Percentiles rank a stretch among this genome's conserved stretches.
Evolutionary conservation across 2,329 filamentous ascomycete genomes (phyloP).

Genomic region (Coniella vitis): DNA sequence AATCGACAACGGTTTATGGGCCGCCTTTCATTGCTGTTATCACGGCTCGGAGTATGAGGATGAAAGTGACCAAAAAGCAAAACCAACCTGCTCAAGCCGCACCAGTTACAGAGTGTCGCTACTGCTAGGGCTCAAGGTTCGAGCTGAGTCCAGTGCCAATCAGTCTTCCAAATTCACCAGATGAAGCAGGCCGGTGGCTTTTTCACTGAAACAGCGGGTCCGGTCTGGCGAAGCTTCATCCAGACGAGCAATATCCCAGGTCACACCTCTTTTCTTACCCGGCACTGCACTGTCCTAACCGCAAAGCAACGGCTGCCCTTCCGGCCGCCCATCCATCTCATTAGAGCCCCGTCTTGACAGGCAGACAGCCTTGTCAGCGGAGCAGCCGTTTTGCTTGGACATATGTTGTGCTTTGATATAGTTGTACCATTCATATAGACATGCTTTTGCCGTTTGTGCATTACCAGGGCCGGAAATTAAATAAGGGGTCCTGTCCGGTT

Average conservation of each 20-base stretch:
- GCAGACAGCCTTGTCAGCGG: no score
- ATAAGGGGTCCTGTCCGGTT: background rate
- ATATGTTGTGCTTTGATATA: background rate
- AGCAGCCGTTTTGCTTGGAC: background rate
- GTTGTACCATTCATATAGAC: background rate
- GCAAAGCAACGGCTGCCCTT: no score
- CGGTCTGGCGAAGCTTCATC: background rate
- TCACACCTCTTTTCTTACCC: background rate
- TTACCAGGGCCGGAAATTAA: slow-evolving; percentile 10
- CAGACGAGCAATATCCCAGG: slow-evolving; percentile 11
- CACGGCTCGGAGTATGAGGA: no score
- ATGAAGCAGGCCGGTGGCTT: background rate
- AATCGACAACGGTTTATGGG: background rate
- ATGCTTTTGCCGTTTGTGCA: background rate
- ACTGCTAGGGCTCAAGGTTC: background rate
- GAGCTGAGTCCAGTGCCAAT: background rate
- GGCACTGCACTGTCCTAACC: background rate
- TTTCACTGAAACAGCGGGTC: slow-evolving; percentile 2
- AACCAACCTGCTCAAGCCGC: background rate
- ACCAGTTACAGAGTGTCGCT: background rate
- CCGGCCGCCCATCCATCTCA: no score
- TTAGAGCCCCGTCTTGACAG: no score
- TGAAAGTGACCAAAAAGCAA: background rate
- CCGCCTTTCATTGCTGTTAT: background rate
- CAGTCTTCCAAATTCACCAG: background rate